These are phyloP conservation scores for Pythium phragmitis DNA, from an alignment of 352 stramenopile genomes.

Conservation along the genomic window DNA sequence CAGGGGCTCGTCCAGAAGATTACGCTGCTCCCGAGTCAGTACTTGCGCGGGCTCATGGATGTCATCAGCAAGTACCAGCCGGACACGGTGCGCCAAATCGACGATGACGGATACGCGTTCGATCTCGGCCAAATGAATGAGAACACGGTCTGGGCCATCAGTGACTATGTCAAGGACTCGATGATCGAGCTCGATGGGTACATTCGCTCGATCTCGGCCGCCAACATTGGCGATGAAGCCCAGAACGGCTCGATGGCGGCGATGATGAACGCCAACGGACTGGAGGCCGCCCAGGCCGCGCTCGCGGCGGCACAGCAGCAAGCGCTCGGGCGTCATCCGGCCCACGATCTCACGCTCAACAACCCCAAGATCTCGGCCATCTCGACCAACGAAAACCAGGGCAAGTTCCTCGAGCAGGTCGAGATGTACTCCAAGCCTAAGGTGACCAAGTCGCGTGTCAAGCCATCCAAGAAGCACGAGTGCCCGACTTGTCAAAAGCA, in stretches of 20 bases:
- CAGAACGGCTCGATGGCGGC: background rate
- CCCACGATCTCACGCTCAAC: conserved; percentile 44
- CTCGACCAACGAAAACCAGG: conserved; percentile 72
- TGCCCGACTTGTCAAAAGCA: conserved; percentile 85
- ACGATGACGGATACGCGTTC: conserved; percentile 87
- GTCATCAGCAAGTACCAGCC: conserved; percentile 89
- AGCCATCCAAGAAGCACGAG: conserved; percentile 85
- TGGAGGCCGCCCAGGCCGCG: conserved; percentile 18
- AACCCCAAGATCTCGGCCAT: conserved; percentile 74
- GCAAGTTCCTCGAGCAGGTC: conserved; percentile 87
- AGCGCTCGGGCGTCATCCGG: conserved; percentile 29
- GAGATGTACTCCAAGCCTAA: conserved; percentile 89
- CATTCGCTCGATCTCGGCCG: conserved; percentile 66
- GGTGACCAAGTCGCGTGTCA: conserved; percentile 83
- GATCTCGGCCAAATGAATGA: conserved; percentile 87
- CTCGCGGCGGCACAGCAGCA: conserved; percentile 28
- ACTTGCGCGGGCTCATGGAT: conserved; percentile 81
- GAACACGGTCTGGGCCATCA: conserved; percentile 87
- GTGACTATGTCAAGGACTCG: conserved; percentile 84
- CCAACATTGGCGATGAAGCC: conserved; percentile 30
- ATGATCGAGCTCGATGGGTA: conserved; percentile 86
- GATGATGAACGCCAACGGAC: background rate
- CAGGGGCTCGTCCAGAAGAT: conserved; percentile 85
- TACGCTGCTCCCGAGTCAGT: conserved; percentile 81
- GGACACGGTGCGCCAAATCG: conserved; percentile 82